These are phyloP conservation scores for Cicer pinnatifidum DNA, from an alignment of 306 rosid genomes.

Conservation along the genomic window DNA sequence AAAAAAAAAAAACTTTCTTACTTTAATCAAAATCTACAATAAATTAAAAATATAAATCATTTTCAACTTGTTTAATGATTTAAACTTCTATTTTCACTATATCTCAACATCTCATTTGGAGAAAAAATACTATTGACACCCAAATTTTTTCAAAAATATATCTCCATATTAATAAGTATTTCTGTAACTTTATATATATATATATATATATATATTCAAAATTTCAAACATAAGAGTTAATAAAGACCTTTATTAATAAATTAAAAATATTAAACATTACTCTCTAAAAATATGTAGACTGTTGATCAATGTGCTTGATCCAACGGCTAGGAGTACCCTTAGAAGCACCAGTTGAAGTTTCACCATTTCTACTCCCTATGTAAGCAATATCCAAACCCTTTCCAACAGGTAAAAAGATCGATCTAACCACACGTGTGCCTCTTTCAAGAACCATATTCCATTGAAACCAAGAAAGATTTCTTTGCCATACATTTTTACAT, in stretches of 20 bases:
- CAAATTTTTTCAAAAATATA: neutral
- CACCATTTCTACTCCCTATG: slow-evolving; percentile 56
- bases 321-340: slow-evolving; percentile 65
- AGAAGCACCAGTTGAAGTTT: neutral
- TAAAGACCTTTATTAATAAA: neutral
- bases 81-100: too few relatives aligned
- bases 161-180: neutral
- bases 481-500: slow-evolving; percentile 73
- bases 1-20: too few relatives aligned
- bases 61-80: too few relatives aligned
- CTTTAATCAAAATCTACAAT: too few relatives aligned
- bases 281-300: slow-evolving; percentile 66
- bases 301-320: slow-evolving; percentile 69
- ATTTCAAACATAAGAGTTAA: neutral
- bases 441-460: slow-evolving; percentile 63
- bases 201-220: too few relatives aligned
- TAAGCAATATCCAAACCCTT: slow-evolving; percentile 86
- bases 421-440: slow-evolving; percentile 77
- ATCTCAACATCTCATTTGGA: neutral
- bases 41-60: too few relatives aligned
- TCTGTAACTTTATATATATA: too few relatives aligned
- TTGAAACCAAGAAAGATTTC: slow-evolving; percentile 52
- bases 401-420: slow-evolving; percentile 79
- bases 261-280: slow-evolving; percentile 20
- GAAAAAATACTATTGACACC: neutral